Conservation (phyloP, 2,329 filamentous ascomycete species). For the Trichoderma atrobrunneum region DNA sequence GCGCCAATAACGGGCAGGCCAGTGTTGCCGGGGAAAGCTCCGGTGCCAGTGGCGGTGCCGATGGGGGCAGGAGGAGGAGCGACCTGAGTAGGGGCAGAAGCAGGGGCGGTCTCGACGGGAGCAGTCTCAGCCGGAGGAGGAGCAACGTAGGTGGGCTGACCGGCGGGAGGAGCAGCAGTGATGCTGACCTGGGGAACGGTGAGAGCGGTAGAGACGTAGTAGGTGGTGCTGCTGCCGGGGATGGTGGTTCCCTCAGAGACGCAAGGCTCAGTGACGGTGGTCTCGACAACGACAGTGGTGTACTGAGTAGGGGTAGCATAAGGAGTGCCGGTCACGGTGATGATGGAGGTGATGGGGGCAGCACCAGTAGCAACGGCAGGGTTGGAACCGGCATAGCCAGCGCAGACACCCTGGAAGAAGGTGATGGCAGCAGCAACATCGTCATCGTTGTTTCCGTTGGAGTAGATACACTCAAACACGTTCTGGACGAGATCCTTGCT, state of each 20-base stretch:
- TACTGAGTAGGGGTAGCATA: constrained; percentile 44
- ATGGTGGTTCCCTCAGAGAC: constrained; percentile 49
- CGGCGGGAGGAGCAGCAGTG: constrained; percentile 26
- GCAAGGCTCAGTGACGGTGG: constrained; percentile 50
- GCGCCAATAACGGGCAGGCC: constrained; percentile 39
- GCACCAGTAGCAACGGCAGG: constrained; percentile 80
- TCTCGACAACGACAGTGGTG: constrained; percentile 50
- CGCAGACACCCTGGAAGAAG: constrained; percentile 92
- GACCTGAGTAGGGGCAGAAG: constrained; percentile 23
- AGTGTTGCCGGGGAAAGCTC: constrained; percentile 35
- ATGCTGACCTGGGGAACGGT: constrained; percentile 54
- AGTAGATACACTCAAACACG: constrained; percentile 77
- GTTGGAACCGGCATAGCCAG: constrained; percentile 68
- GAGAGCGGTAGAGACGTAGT: constrained; percentile 50
- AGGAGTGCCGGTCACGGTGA: constrained; percentile 52
- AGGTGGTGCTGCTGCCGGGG: constrained; percentile 44
- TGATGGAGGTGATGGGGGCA: constrained; percentile 60
- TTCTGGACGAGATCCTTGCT: constrained; percentile 70
- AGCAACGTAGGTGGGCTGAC: constrained; percentile 41
- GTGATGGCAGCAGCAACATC: constrained; percentile 69
- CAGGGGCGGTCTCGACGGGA: neutral
- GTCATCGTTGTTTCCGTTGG: constrained; percentile 65
- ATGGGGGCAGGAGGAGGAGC: constrained; percentile 27
- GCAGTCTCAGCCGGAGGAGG: constrained; percentile 6
- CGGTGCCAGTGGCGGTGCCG: constrained; percentile 34